Evolutionary conservation across 2,329 filamentous ascomycete species (phyloP).

Genomic region (Diaporthe citri): DNA sequence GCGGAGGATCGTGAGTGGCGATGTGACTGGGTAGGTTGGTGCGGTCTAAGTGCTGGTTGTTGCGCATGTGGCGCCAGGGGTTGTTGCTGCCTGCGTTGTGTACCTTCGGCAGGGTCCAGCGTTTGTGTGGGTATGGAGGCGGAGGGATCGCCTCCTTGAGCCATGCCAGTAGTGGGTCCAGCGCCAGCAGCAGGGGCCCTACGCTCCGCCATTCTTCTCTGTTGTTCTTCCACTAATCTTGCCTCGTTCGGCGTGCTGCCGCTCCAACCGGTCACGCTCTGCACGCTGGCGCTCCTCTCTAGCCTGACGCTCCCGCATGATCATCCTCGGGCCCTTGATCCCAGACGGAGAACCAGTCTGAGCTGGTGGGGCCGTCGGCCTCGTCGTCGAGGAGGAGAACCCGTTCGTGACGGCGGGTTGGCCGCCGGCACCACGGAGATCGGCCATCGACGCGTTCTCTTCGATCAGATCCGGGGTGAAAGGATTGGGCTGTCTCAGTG

Average conservation of each 20-base stretch:
- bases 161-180: slow-evolving; percentile 46
- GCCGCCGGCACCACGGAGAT: slow-evolving; percentile 73
- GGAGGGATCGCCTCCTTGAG: slow-evolving; percentile 43
- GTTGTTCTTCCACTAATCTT: slow-evolving; percentile 66
- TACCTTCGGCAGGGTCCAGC: slow-evolving; percentile 48
- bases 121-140: slow-evolving; percentile 46
- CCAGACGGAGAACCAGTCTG: slow-evolving; percentile 71
- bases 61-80: slow-evolving; percentile 38
- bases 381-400: slow-evolving; percentile 60
- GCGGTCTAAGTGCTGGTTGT: slow-evolving; percentile 40
- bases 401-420: slow-evolving; percentile 67
- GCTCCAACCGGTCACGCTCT: slow-evolving; percentile 73
- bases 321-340: slow-evolving; percentile 87
- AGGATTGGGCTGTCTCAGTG: slow-evolving; percentile 82
- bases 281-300: slow-evolving; percentile 74
- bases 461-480: slow-evolving; percentile 89
- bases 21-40: slow-evolving; percentile 41
- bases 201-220: slow-evolving; percentile 71
- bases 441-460: slow-evolving; percentile 93
- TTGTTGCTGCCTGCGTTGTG: slow-evolving; percentile 50
- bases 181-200: slow-evolving; percentile 66
- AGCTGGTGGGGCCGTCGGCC: slow-evolving; percentile 62
- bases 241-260: slow-evolving; percentile 71
- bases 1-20: slow-evolving; percentile 43
- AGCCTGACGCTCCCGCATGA: slow-evolving; percentile 88